Evolutionary conservation across 1,284 basidiomycete species (phyloP).

Genomic region (Inonotus obliquus): DNA sequence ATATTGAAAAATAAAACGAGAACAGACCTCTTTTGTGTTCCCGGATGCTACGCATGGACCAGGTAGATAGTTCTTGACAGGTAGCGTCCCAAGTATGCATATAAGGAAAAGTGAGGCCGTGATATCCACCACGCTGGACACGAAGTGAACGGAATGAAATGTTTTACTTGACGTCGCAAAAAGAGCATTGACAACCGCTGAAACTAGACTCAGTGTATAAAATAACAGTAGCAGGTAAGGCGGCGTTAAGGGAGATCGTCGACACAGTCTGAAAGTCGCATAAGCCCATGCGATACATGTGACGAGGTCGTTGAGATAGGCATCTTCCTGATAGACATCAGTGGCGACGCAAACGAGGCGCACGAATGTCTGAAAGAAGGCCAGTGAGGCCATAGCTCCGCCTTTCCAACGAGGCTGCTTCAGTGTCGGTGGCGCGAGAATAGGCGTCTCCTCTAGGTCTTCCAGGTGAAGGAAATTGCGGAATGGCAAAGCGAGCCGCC

Average conservation of each 20-base stretch:
- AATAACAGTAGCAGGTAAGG: conserved; percentile 50
- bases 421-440: conserved; percentile 13
- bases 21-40: conserved; percentile 42
- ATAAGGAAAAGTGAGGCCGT: conserved; percentile 35
- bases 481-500: conserved; percentile 40
- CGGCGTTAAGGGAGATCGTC: conserved; percentile 42
- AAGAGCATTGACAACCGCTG: conserved; percentile 33
- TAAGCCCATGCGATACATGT: conserved; percentile 42
- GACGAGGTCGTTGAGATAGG: conserved; percentile 16
- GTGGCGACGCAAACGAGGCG: not conserved
- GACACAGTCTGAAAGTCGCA: conserved; percentile 34
- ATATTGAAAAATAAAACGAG: not conserved
- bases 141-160: conserved; percentile 10
- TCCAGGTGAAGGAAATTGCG: conserved; percentile 47
- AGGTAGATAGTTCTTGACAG: conserved; percentile 40
- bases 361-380: conserved; percentile 24
- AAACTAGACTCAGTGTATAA: conserved; percentile 32
- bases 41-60: conserved; percentile 43
- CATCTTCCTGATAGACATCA: not conserved
- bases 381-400: conserved; percentile 33
- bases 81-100: conserved; percentile 50
- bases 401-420: conserved; percentile 29
- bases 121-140: conserved; percentile 30
- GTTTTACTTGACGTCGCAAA: conserved; percentile 24
- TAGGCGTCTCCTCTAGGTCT: conserved; percentile 41